Evolutionary conservation across 2,329 filamentous ascomycete species (phyloP), one percentile per base, ranked within the genome.

Genomic region (Penicillium psychrosexuale): DNA sequence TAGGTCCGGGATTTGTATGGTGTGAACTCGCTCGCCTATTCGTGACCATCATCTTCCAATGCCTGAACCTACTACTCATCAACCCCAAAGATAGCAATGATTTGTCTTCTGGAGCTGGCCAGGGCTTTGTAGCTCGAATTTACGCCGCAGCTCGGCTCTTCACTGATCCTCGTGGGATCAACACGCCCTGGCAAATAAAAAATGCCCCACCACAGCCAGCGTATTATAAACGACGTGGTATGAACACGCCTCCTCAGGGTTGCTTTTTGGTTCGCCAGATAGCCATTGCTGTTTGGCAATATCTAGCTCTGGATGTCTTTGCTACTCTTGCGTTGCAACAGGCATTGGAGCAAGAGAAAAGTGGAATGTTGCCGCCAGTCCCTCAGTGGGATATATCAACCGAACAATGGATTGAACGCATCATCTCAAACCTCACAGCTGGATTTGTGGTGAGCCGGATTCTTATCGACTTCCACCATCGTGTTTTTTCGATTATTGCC

Each of bases 131-230:
- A 2, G 12, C 30, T 47, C 44, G 12, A 17, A 19, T 48, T 1
- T 53, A 38, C 33, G 19, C 31, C 3, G 44, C 49, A 0, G 34
- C 39, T 22, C 49, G 44, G 8, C n/a, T 61, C 0, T 49, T 62
- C 7, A 33, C 55, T 7, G 48, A 54, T 9, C 37, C 49, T 24
- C 61, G 62, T 5, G 63, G 59, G 17, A 55, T 66, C 9, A 53
- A 55, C 15, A 63, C 61, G 2, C 42, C 53, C 28, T 65, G 62
- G 61, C 57, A 62, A 15, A 49, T 47, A 3, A 66, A 60, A 48
- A 57, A 59, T 27, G 44, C 55, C 5, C 62, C 63, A 2, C 22
- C 51, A n/a, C 55, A 45, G 12, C 59, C 56, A 39, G 36, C 28
- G 36, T 60, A 60, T 40, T 55, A 54, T 17, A 17, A 24, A n/a